These are phyloP conservation scores for Globisporangium polare DNA, from an alignment of 352 stramenopile genomes.

Conservation along the genomic window DNA sequence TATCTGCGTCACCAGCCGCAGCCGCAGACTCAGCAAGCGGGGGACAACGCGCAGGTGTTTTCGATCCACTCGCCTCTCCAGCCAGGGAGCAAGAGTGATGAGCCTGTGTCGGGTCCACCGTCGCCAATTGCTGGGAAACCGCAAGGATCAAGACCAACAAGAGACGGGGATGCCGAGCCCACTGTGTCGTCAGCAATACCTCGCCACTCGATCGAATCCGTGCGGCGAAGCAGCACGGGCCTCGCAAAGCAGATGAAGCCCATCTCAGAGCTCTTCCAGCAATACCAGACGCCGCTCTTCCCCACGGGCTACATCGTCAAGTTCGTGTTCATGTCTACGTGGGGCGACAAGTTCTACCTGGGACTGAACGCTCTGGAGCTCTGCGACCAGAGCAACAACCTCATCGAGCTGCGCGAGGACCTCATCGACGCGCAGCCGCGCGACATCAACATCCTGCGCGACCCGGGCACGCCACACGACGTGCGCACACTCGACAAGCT, in stretches of 20 bases:
- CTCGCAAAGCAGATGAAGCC: constrained; percentile 32
- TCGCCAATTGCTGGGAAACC: neutral
- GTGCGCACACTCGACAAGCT: constrained; percentile 75
- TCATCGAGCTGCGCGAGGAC: constrained; percentile 35
- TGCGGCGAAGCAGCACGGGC: constrained; percentile 11
- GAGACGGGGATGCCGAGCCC: neutral
- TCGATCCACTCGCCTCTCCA: constrained; percentile 15
- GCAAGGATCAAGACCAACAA: neutral
- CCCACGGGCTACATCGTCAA: constrained; percentile 86
- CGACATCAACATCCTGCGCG: constrained; percentile 84
- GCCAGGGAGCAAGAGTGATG: neutral
- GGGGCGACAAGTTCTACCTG: constrained; percentile 75
- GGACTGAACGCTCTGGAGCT: constrained; percentile 81
- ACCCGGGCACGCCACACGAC: constrained; percentile 47
- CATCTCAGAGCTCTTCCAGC: constrained; percentile 63
- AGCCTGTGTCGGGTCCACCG: neutral
- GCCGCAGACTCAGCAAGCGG: neutral
- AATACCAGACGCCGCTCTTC: constrained; percentile 86
- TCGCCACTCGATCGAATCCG: neutral
- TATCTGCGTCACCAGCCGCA: constrained; percentile 31
- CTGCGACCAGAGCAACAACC: constrained; percentile 48
- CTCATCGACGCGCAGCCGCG: constrained; percentile 66
- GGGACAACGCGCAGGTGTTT: constrained; percentile 8
- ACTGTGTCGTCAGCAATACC: neutral
- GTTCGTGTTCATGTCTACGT: constrained; percentile 73